A percentile compares a stretch with the other conserved stretches of the same genome.
phyloP scores from a whole-genome alignment of 2,329 filamentous ascomycete genomes.

The Venturia asperata region DNA sequence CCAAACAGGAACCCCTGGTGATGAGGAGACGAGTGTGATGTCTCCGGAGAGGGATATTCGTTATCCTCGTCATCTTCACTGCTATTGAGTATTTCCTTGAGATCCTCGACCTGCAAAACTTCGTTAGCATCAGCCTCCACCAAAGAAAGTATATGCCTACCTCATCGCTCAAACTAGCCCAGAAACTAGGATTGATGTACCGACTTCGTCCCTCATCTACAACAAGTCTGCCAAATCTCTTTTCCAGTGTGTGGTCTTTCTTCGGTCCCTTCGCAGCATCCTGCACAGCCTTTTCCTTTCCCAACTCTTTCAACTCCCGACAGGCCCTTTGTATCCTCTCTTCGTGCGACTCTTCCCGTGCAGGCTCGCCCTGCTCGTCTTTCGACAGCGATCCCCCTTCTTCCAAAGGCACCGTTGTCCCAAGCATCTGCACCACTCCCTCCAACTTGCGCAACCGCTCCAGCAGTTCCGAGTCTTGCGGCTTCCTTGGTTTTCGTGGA shows the following conservation, averaged over 20 bases:
- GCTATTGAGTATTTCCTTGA: constrained; percentile 56
- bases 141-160: constrained; percentile 32
- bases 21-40: constrained; percentile 34
- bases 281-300: constrained; percentile 18
- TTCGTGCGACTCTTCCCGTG: constrained; percentile 12
- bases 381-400: constrained; percentile 14
- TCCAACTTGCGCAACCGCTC: constrained; percentile 66
- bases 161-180: constrained; percentile 69
- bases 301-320: constrained; percentile 19
- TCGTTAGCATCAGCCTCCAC: neutral
- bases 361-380: constrained; percentile 5
- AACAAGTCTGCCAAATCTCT: constrained; percentile 60
- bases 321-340: constrained; percentile 15
- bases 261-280: constrained; percentile 13
- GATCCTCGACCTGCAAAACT: constrained; percentile 47
- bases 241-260: constrained; percentile 31
- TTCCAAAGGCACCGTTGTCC: constrained; percentile 37
- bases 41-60: constrained; percentile 38
- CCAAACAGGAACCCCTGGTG: constrained; percentile 69
- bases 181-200: constrained; percentile 72
- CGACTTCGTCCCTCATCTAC: constrained; percentile 62
- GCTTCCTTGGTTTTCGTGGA: constrained; percentile 60
- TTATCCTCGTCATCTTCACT: constrained; percentile 53
- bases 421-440: constrained; percentile 61
- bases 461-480: constrained; percentile 63